Evolutionary conservation across 2,329 filamentous ascomycete genomes (phyloP).

Genomic region (Simplicillium sp.): DNA sequence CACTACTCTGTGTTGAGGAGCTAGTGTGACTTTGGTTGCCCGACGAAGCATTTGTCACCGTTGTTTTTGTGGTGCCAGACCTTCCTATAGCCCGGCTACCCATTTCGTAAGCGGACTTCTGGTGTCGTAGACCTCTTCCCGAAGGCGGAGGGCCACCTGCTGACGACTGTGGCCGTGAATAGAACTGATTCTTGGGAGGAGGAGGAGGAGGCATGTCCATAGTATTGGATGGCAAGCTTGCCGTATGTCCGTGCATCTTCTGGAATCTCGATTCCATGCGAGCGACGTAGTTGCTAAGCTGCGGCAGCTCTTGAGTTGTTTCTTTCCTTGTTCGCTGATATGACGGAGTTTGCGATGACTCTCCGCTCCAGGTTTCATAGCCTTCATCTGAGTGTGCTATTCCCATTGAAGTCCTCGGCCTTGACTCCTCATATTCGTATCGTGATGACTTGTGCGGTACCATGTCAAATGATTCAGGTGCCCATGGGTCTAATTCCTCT

Average conservation of each 20-base stretch:
- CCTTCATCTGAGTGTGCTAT: slow-evolving; percentile 53
- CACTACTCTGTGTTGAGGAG: slow-evolving; percentile 67
- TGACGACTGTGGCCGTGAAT: slow-evolving; percentile 50
- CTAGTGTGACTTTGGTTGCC: slow-evolving; percentile 65
- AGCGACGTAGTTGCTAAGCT: slow-evolving; percentile 79
- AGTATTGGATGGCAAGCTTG: slow-evolving; percentile 29
- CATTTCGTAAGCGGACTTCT: slow-evolving; percentile 74
- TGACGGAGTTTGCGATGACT: slow-evolving; percentile 40
- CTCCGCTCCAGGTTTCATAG: slow-evolving; percentile 48
- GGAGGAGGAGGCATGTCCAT: slow-evolving; percentile 51
- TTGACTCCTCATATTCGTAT: slow-evolving; percentile 14
- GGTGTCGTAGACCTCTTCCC: slow-evolving; percentile 44
- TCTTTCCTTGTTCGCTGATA: slow-evolving; percentile 28
- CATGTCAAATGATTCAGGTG: slow-evolving; percentile 73
- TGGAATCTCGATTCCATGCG: slow-evolving; percentile 81
- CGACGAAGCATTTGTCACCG: slow-evolving; percentile 66
- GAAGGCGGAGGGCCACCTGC: slow-evolving; percentile 32
- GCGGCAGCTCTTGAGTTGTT: slow-evolving; percentile 51
- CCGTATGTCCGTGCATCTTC: slow-evolving; percentile 56
- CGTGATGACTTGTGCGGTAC: slow-evolving; percentile 21
- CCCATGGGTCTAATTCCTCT: slow-evolving; percentile 67
- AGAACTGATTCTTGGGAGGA: slow-evolving; percentile 44
- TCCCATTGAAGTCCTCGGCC: slow-evolving; percentile 66
- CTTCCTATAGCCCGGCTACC: slow-evolving; percentile 60
- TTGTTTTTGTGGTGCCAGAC: slow-evolving; percentile 84